A percentile compares a stretch with the other conserved stretches of the same genome.
Conservation (phyloP, 495 filamentous ascomycete species). For the Penicillium herquei region DNA sequence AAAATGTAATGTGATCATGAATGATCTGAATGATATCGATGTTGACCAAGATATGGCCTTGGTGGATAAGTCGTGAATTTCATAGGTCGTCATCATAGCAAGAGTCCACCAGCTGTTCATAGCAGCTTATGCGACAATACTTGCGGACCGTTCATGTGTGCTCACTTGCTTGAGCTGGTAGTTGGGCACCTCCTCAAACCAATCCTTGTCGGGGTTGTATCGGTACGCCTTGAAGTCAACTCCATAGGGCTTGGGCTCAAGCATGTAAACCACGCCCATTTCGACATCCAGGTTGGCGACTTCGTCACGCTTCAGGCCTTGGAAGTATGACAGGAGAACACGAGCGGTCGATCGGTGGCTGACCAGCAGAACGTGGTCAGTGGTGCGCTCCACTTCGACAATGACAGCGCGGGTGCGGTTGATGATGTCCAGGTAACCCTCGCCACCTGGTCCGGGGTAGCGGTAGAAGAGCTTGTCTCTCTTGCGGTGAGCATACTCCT, state of each 20-base stretch:
- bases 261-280: conserved; percentile 84
- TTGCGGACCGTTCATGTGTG: conserved; percentile 3
- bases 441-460: conserved; percentile 92
- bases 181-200: conserved; percentile 78
- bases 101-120: background rate
- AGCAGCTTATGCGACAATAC: background rate
- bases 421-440: conserved; percentile 96
- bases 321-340: conserved; percentile 94
- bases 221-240: conserved; percentile 93
- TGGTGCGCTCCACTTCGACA: conserved; percentile 94
- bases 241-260: conserved; percentile 97
- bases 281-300: conserved; percentile 93
- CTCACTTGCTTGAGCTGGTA: conserved; percentile 65
- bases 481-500: conserved; percentile 73
- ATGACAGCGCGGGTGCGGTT: conserved; percentile 94
- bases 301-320: conserved; percentile 81
- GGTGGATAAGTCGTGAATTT: background rate
- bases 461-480: conserved; percentile 87
- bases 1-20: too few relatives aligned
- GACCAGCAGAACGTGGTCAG: conserved; percentile 88
- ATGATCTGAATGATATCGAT: too few relatives aligned
- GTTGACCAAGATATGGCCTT: too few relatives aligned
- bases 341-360: conserved; percentile 87
- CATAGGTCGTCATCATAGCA: conserved; percentile 18
- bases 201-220: conserved; percentile 71